Percentiles rank a stretch among this genome's conserved stretches.
Evolutionary conservation across 345 rosid species (phyloP).

Genomic region (Ceriops zippeliana): DNA sequence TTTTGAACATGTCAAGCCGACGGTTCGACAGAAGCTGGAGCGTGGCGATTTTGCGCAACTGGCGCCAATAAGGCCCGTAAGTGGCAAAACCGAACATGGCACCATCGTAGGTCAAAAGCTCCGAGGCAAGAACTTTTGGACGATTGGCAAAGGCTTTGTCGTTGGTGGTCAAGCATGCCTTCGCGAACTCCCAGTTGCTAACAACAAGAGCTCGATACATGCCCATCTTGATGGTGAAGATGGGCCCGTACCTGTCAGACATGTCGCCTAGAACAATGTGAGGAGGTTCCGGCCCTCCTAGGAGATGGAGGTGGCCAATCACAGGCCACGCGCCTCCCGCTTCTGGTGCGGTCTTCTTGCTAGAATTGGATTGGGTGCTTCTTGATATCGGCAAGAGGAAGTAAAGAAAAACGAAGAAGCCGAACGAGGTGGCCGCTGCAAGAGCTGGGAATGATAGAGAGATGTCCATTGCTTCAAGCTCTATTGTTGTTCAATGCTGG

Average conservation of each 20-base stretch:
- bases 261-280: too few relatives aligned
- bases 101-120: conserved; percentile 19
- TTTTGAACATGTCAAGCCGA: conserved; percentile 25
- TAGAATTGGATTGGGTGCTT: neutral
- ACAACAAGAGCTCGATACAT: conserved; percentile 21
- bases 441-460: neutral
- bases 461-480: neutral
- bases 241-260: too few relatives aligned
- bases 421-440: neutral
- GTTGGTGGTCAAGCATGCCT: conserved; percentile 32
- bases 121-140: conserved; percentile 14
- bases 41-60: conserved; percentile 20
- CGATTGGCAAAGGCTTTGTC: conserved; percentile 29
- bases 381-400: neutral
- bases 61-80: conserved; percentile 37
- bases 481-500: neutral
- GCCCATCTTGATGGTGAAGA: too few relatives aligned
- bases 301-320: too few relatives aligned
- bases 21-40: conserved; percentile 36
- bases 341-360: neutral
- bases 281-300: too few relatives aligned
- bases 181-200: conserved; percentile 27
- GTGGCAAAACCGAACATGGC: conserved; percentile 22
- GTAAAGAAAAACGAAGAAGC: neutral
- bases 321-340: too few relatives aligned